Base-by-base conservation (phyloP, 2,329 filamentous ascomycete genomes). In the Nigrospora osmanthi region DNA sequence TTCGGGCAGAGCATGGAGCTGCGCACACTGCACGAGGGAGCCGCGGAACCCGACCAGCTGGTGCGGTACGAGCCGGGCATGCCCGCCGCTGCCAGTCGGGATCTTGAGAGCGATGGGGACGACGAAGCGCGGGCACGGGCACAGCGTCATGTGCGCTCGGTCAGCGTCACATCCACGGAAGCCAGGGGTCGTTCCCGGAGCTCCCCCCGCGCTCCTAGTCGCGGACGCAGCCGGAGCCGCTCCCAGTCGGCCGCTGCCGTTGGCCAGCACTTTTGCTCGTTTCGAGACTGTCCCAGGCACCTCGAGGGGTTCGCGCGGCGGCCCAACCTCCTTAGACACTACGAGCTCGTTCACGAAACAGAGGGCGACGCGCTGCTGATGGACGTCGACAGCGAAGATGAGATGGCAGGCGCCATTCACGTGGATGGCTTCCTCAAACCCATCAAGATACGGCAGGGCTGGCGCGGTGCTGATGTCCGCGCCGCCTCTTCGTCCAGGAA, bases 1-100 rank as follows among this genome's bases (percentile, higher is more conserved):
- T 95, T 96, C 54, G 76, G 75, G 0, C 78, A 93, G 63, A 69
- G 75, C 19, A 89, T 93, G 77, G 65, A 69, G 2, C 72, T 89
- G 46, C 71, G 75, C 19, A 78, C 70, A 0, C 65, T 88, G 13
- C 35, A 44, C 12, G 47, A 47, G 1, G 44, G 41, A 14, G 42
- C 38, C 30, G 38, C 14, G 6, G 17, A 34, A 16, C 15, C 46
- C 6, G 35, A 50, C 7, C 44, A 50, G 38, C 55, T 54, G 2
- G 52, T 47, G 15, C 45, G 43, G 13, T 66, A 65, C 37, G 46
- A 49, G 1, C 64, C 64, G 0, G 59, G 61, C 11, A 56, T 55
- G 54, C 34, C 44, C 9, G 17, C 11, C 35, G 30, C 31, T 16
- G 14, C 40, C 39, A 1, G 48, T 54, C 6, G 30, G 41, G 14